phyloP scores from a whole-genome alignment of 73 alveolate species.

The Paramecium sonneborni region DNA sequence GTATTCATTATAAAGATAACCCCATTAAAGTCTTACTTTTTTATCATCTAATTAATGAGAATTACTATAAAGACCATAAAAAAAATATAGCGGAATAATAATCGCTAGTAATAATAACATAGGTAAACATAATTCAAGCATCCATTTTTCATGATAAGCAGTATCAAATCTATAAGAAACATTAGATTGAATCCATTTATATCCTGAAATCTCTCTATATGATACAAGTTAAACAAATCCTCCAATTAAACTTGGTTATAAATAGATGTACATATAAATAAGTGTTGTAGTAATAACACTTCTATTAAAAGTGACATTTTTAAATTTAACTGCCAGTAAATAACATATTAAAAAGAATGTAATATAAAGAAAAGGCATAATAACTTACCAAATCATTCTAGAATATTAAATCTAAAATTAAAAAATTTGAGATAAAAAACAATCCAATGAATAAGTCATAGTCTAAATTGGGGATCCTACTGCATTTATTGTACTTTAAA shows the following conservation, averaged over 20 bases:
- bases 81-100: background rate
- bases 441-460: background rate
- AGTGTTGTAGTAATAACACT: background rate
- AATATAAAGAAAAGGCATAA: constrained; percentile 9
- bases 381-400: constrained; percentile 12
- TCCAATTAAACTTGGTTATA: background rate
- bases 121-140: background rate
- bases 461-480: background rate
- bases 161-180: background rate
- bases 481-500: background rate
- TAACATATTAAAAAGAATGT: background rate
- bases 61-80: background rate
- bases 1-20: constrained; percentile 50
- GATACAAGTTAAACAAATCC: background rate
- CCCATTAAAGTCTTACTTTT: background rate
- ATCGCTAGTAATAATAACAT: background rate
- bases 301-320: background rate
- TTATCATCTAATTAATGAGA: background rate
- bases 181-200: background rate
- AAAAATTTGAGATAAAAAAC: background rate
- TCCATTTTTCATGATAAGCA: background rate
- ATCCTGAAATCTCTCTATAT: background rate
- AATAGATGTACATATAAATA: background rate
- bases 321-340: background rate
- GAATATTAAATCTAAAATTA: background rate